Evolutionary conservation across 345 rosid genomes (phyloP), one percentile per base, ranked within the genome.

Genomic region (Camelina sativa): DNA sequence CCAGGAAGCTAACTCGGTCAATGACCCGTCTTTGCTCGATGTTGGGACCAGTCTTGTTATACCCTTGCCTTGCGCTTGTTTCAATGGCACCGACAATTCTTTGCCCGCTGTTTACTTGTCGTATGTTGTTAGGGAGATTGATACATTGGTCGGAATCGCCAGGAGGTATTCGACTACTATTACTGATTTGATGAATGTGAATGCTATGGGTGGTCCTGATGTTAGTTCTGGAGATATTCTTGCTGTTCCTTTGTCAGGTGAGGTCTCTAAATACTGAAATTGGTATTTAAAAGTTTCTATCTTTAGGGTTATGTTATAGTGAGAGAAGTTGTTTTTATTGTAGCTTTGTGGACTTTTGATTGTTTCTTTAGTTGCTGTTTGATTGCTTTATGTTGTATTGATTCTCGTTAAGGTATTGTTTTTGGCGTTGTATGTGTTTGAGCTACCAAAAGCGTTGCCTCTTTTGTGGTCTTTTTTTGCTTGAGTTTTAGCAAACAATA

Each of bases 171-270:
- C 85, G 5, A 95, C 99, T 6, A 92, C 99, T 0, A 74, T 95
- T 52, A 89, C 97, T 4, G 99, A 95, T 80, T 90, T 95, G 91
- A 95, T 90, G 97, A 89, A 92, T 86, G 99, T 90, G 52, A 95
- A 95, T 81, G 97, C 97, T 12, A 90, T 95, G 97, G 99, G 97
- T 72, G 87, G 85, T 76, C 66, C 89, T 28, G 84, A 89, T 13
- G 85, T 92, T 71, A 84, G 78, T 51, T 80, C 82, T 4, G 97
- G 93, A n/a, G 99, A 95, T 48, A 95, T 95, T 51, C 83, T 95
- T 53, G 88, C 97, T 7, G 96, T 92, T 43, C 96, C 99, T 32
- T 79, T 95, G 74, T 88, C 97, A 22, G 99, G 99, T 92, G 69
- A 58, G 28, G 19, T 60, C 53, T 13, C 28, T 13, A 30, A 53